A percentile compares a stretch with the other conserved stretches of the same genome.
These are phyloP conservation scores for Candida tibetensis DNA, from an alignment of 805 yeast genomes.

Conservation along the genomic window DNA sequence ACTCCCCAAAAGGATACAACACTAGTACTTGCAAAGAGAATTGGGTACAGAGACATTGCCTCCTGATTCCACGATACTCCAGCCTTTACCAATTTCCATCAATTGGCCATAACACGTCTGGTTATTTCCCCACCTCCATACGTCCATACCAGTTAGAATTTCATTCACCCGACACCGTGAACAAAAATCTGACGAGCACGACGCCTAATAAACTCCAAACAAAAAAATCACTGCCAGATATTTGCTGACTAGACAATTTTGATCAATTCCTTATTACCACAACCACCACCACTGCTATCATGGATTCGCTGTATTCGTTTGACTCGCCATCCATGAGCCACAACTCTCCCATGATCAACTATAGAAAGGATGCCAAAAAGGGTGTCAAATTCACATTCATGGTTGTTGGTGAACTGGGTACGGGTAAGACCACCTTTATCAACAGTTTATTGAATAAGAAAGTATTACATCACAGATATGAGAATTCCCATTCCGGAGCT, in stretches of 20 bases:
- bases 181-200: not conserved
- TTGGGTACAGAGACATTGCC: not conserved
- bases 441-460: conserved; percentile 64
- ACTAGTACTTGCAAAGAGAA: not conserved
- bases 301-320: conserved; percentile 17
- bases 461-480: conserved; percentile 58
- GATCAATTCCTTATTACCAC: too few relatives aligned
- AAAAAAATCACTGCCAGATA: not conserved
- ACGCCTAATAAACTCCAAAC: not conserved
- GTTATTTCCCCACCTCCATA: too few relatives aligned
- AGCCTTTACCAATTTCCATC: too few relatives aligned
- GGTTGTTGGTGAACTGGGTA: conserved; percentile 71
- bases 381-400: conserved; percentile 72
- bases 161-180: not conserved
- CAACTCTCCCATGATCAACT: conserved; percentile 44
- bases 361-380: conserved; percentile 67
- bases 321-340: conserved; percentile 26
- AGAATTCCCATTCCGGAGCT: conserved; percentile 21
- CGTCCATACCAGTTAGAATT: too few relatives aligned
- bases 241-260: too few relatives aligned
- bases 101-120: too few relatives aligned
- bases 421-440: conserved; percentile 75
- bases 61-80: not conserved
- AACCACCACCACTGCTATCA: conserved; percentile 2
- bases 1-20: not conserved